Evolutionary conservation across 257 asterid genomes (phyloP).

Genomic region (Fraxinus excelsior): DNA sequence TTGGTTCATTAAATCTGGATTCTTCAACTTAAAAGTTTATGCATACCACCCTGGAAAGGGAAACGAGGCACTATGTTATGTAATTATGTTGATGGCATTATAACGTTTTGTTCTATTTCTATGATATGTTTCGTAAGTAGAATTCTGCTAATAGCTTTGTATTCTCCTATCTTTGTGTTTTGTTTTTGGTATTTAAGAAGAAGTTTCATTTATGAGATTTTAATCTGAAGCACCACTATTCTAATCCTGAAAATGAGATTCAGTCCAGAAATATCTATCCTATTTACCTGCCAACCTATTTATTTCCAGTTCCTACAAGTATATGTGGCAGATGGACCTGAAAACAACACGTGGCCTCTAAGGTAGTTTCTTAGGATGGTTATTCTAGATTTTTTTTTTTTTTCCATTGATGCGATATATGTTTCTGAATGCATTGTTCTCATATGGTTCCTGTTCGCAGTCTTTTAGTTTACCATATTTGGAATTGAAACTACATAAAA

Average conservation of each 20-base stretch:
- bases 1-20: neutral
- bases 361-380: neutral
- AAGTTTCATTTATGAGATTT: neutral
- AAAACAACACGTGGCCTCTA: neutral
- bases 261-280: neutral
- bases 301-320: conserved; percentile 1
- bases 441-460: neutral
- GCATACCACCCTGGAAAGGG: neutral
- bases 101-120: neutral
- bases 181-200: neutral
- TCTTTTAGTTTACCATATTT: conserved; percentile 6
- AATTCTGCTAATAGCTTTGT: no score
- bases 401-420: conserved; percentile 9
- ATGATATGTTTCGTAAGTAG: neutral
- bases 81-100: conserved; percentile 7
- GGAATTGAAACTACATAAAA: conserved; percentile 7
- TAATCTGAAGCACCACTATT: neutral
- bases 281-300: neutral
- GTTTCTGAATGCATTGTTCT: conserved; percentile 8
- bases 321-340: neutral
- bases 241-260: neutral
- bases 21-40: neutral
- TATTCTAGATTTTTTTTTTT: neutral
- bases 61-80: neutral
- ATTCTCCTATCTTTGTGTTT: no score